These are phyloP conservation scores for Metschnikowia bowlesiae DNA, from an alignment of 805 yeast species.

Conservation along the genomic window DNA sequence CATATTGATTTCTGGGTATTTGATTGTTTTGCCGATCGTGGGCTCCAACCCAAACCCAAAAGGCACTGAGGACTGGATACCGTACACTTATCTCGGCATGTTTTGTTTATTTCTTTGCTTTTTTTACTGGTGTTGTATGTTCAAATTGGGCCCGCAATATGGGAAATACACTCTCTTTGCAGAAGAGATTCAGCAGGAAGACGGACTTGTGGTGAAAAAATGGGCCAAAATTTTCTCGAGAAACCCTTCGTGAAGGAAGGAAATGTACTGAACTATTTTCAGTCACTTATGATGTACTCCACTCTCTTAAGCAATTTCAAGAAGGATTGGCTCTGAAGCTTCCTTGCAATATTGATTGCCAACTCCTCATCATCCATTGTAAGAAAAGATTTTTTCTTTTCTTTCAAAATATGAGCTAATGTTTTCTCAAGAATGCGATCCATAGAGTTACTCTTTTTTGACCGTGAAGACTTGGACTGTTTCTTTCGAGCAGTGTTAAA, in stretches of 20 bases:
- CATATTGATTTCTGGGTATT: conserved; percentile 42
- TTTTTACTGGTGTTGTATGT: conserved; percentile 54
- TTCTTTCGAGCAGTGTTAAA: conserved; percentile 1
- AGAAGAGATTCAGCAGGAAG: conserved; percentile 41
- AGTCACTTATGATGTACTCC: conserved; percentile 9
- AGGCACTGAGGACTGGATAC: conserved; percentile 42
- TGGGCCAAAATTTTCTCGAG: conserved; percentile 43
- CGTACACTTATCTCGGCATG: conserved; percentile 46
- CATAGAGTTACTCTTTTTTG: conserved; percentile 1
- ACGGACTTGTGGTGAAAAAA: conserved; percentile 53
- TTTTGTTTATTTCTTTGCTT: conserved; percentile 40
- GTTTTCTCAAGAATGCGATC: conserved; percentile 6
- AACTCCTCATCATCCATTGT: conserved; percentile 13
- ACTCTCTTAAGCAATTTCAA: conserved; percentile 12
- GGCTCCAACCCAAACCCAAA: conserved; percentile 36
- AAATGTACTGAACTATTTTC: not conserved
- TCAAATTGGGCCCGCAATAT: conserved; percentile 43
- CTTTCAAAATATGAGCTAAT: conserved; percentile 5
- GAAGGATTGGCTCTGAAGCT: conserved; percentile 11
- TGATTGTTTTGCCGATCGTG: conserved; percentile 48
- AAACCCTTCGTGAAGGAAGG: not conserved
- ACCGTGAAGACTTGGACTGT: conserved; percentile 1
- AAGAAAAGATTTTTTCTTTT: conserved; percentile 1
- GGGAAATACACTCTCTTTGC: conserved; percentile 44
- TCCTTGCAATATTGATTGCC: conserved; percentile 12